These are phyloP conservation scores for Eucalyptus fibrosa DNA, from an alignment of 345 rosid species.

Conservation along the genomic window DNA sequence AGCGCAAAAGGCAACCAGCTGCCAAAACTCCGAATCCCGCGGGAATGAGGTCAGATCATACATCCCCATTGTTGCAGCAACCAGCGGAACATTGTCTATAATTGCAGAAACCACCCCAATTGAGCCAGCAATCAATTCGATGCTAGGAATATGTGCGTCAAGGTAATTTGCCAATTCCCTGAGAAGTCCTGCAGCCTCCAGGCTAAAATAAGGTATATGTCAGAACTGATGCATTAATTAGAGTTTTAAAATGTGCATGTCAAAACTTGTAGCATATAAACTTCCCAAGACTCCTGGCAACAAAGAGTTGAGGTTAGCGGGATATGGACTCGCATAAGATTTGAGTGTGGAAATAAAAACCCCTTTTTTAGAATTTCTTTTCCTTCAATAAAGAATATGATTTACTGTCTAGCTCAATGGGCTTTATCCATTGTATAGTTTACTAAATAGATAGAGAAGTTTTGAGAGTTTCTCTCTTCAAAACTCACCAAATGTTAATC, in stretches of 20 bases:
- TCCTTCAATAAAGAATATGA: not conserved
- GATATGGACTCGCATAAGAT: not conserved
- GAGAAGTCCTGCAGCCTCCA: conserved; percentile 91
- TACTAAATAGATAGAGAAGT: not conserved
- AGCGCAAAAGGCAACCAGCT: conserved; percentile 84
- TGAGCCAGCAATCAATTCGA: conserved; percentile 74
- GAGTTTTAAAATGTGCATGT: not conserved
- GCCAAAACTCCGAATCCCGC: conserved; percentile 88
- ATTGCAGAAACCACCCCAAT: conserved; percentile 81
- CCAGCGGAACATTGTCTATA: conserved; percentile 85
- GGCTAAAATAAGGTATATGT: conserved; percentile 15
- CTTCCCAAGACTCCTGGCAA: not conserved
- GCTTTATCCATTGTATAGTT: not conserved
- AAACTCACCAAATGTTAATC: not conserved
- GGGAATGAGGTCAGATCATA: conserved; percentile 80
- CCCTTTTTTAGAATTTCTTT: not conserved
- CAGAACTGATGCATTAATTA: not conserved
- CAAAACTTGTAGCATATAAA: not conserved
- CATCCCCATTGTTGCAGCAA: conserved; percentile 98
- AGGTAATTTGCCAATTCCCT: conserved; percentile 90
- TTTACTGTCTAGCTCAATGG: not conserved
- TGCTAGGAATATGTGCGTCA: conserved; percentile 61
- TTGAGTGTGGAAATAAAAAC: not conserved
- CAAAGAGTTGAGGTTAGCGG: not conserved
- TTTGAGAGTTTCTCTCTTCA: not conserved